These are phyloP conservation scores for Rhododendron griersonianum DNA, from an alignment of 148 eudicot genomes.

Conservation along the genomic window DNA sequence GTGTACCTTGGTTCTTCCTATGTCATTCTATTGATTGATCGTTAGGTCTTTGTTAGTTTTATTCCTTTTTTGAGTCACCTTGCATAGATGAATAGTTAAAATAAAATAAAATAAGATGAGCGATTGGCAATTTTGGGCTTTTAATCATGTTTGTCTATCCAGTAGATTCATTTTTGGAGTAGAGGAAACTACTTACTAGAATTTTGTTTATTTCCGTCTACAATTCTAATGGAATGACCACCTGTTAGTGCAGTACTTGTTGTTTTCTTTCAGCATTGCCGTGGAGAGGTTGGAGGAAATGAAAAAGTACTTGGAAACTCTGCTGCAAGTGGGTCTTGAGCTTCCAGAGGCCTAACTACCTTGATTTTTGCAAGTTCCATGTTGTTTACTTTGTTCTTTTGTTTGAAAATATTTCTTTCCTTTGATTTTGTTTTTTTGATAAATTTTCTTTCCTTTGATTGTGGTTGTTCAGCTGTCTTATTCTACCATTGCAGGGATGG, in stretches of 20 bases:
- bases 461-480: not conserved
- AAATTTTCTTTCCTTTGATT: not conserved
- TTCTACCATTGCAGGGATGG: not conserved
- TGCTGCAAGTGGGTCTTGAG: slow-evolving; percentile 88
- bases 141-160: no score
- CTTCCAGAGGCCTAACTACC: slow-evolving; percentile 80
- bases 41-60: no score
- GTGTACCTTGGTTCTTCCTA: no score
- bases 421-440: no score
- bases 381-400: not conserved
- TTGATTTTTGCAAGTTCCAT: slow-evolving; percentile 19
- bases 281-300: slow-evolving; percentile 87
- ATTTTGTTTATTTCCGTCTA: no score
- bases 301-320: slow-evolving; percentile 73
- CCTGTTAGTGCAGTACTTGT: slow-evolving; percentile 54
- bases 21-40: no score
- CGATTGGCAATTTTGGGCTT: no score
- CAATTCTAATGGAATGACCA: not conserved
- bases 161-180: no score
- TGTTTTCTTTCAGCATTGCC: slow-evolving; percentile 85
- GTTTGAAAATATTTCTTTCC: not conserved
- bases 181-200: no score
- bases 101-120: no score
- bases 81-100: no score
- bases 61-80: no score